Evolutionary conservation across 2,329 filamentous ascomycete species (phyloP).

Genomic region (Bipolaris zeicola): DNA sequence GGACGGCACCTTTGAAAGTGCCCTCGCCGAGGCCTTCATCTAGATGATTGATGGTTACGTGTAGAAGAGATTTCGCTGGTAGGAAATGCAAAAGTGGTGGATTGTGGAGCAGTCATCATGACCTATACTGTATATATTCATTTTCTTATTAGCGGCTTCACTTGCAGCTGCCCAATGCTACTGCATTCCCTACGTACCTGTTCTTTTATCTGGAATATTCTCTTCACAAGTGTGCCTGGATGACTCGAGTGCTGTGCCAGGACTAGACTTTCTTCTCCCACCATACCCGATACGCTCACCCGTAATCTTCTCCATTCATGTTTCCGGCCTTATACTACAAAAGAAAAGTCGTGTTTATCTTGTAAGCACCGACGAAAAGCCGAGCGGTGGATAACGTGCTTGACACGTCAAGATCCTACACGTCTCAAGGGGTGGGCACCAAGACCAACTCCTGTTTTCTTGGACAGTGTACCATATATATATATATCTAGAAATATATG

Average conservation of each 20-base stretch:
- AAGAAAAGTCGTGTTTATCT: background rate
- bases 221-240: background rate
- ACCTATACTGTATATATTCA: no score
- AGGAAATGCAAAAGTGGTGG: no score
- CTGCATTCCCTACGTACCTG: no score
- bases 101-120: no score
- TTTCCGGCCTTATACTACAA: background rate
- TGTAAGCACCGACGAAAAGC: background rate
- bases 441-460: background rate
- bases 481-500: no score
- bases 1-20: slow-evolving; percentile 54
- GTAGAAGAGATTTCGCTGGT: no score
- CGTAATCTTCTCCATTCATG: no score
- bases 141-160: no score
- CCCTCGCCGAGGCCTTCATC: slow-evolving; percentile 46
- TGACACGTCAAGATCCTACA: background rate
- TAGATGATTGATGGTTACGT: background rate
- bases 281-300: background rate
- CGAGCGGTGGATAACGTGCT: background rate
- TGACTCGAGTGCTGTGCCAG: background rate
- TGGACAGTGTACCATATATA: no score
- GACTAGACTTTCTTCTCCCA: background rate
- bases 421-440: background rate
- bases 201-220: no score
- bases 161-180: no score